These are phyloP conservation scores for Parastagonospora avenae DNA, from an alignment of 2,329 filamentous ascomycete genomes.

Conservation along the genomic window DNA sequence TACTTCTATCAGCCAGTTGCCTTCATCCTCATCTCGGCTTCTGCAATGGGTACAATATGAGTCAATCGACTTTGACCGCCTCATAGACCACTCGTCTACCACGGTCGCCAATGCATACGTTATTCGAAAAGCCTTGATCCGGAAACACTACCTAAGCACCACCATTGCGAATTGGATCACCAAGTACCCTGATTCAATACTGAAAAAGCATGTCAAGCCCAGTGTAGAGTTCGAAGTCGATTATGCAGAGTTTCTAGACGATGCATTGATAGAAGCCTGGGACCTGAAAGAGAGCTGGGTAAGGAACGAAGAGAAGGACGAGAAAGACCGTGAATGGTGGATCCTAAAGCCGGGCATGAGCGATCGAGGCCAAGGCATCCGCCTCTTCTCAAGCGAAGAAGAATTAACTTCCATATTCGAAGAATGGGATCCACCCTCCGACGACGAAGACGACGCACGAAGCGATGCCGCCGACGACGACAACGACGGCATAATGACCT, in stretches of 20 bases:
- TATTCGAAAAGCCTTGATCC: constrained; percentile 93
- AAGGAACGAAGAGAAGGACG: constrained; percentile 62
- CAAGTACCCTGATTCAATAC: constrained; percentile 75
- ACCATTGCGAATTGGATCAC: constrained; percentile 84
- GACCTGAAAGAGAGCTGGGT: constrained; percentile 81
- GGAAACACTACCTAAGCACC: constrained; percentile 89
- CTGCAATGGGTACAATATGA: constrained; percentile 90
- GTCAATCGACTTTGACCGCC: constrained; percentile 79
- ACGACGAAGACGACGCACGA: constrained; percentile 47
- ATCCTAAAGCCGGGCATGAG: constrained; percentile 98
- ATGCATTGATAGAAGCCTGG: constrained; percentile 87
- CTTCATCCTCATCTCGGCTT: constrained; percentile 54
- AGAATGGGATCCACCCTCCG: constrained; percentile 71
- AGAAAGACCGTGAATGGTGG: constrained; percentile 78
- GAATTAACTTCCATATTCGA: constrained; percentile 89
- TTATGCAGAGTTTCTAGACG: constrained; percentile 95
- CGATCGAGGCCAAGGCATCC: constrained; percentile 90
- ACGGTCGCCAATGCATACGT: constrained; percentile 86
- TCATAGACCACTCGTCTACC: constrained; percentile 64
- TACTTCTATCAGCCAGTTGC: constrained; percentile 55
- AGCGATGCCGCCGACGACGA: constrained; percentile 44
- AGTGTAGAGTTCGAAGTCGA: constrained; percentile 91
- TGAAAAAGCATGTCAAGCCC: constrained; percentile 74
- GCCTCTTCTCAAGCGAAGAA: constrained; percentile 83
- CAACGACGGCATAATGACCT: constrained; percentile 71